phyloP scores from a whole-genome alignment of 179 eudicot species.

The Beta lomatogona region DNA sequence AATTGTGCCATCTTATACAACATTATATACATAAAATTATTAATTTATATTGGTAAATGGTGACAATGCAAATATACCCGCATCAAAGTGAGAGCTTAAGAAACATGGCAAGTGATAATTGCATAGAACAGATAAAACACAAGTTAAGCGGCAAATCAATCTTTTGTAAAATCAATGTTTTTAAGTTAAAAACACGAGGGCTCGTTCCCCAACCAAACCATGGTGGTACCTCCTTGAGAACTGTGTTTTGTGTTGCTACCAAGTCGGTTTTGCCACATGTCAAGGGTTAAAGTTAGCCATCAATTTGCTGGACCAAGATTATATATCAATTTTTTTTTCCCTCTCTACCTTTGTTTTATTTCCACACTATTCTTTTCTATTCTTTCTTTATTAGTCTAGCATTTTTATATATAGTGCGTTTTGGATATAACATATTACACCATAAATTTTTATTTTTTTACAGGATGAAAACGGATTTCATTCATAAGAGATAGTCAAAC shows the following conservation, averaged over 20 bases:
- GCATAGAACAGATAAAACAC: conserved; percentile 3
- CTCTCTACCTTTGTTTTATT: too few relatives aligned
- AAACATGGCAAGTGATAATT: conserved; percentile 14
- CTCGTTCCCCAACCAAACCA: conserved; percentile 10
- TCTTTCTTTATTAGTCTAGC: too few relatives aligned
- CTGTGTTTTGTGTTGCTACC: conserved; percentile 9
- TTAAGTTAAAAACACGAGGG: conserved; percentile 14
- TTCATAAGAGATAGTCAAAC: too few relatives aligned
- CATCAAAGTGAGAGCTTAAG: conserved; percentile 17
- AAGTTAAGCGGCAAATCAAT: background rate
- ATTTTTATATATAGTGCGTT: too few relatives aligned
- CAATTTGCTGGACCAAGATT: background rate
- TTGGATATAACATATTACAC: too few relatives aligned
- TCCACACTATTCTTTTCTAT: too few relatives aligned
- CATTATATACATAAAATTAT: too few relatives aligned
- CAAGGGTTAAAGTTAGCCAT: background rate
- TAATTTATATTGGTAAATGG: too few relatives aligned
- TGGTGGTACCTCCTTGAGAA: conserved; percentile 5
- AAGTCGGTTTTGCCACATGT: conserved; percentile 24
- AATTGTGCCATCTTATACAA: too few relatives aligned
- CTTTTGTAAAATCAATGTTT: background rate
- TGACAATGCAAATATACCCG: background rate
- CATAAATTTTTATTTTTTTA: too few relatives aligned
- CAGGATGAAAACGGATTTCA: too few relatives aligned
- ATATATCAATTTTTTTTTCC: too few relatives aligned